Evolutionary conservation across 306 rosid species (phyloP), one percentile per base, ranked within the genome.

Genomic region (Psophocarpus tetragonolobus): DNA sequence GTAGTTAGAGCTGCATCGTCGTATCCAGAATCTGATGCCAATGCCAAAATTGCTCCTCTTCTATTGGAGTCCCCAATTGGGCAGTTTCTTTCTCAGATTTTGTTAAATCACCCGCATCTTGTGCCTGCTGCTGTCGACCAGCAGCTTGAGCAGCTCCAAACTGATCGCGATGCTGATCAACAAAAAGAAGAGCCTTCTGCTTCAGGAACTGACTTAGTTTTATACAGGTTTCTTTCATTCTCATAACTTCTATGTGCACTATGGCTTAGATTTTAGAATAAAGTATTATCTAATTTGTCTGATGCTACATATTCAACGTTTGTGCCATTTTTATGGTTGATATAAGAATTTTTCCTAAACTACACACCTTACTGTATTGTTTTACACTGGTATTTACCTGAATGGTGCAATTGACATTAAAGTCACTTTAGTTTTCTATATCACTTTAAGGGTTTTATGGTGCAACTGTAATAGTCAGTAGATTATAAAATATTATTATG

Each of bases 121-220:
- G 85, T 96, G 39, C 99, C 98, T 67, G 97, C 97, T 71, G 98
- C 98, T 4, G 91, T 91, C 21, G 99, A 96, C 72, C 89, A 92
- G 80, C 99, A 92, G 87, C 99, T 96, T 63, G 86, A 87, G 51
- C 97, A 85, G 82, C 99, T 96, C 45, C 98, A 90, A 81, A 87
- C 85, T 23, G 98, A 92, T 27, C 99, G 96, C 17, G 96, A 92
- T 44, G 84, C 94, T 17, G 92, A 87, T 65, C 81, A 87, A 63
- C 88, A 84, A 18, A 85, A 83, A 51, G 90, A 88, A 47, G 89
- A 88, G 39, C 91, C 92, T 51, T 77, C 96, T 23, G 75, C 88
- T 44, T 18, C 89, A 0, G 87, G 82, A 84, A 96, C 99, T 1
- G 94, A 96, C 79, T 80, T 96, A 13, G 90, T 91, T 77, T 84